phyloP scores from a whole-genome alignment of 768 basidiomycete genomes.

The Naematelia encephala region DNA sequence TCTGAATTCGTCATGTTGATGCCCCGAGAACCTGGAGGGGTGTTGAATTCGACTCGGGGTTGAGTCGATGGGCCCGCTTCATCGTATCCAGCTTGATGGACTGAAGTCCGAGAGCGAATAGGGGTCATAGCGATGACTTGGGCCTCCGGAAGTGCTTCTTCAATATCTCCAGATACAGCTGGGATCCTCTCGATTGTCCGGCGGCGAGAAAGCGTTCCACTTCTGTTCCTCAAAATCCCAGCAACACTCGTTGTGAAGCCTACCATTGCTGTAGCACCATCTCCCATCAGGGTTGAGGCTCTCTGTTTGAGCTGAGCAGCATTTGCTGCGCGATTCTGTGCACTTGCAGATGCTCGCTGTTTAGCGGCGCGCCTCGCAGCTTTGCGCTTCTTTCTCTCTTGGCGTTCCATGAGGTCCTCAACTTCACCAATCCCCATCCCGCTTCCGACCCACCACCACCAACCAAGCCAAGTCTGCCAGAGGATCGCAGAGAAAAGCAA shows the following conservation, averaged over 20 bases:
- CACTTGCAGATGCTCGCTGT: constrained; percentile 8
- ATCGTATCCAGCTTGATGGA: not conserved
- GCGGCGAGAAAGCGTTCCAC: constrained; percentile 19
- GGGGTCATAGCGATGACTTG: not conserved
- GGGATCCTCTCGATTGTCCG: constrained; percentile 8
- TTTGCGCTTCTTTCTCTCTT: constrained; percentile 42
- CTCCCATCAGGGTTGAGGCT: constrained; percentile 16
- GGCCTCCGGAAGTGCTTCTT: not conserved
- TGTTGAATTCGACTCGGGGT: constrained; percentile 6
- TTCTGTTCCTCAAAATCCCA: constrained; percentile 30
- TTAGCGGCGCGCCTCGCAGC: constrained; percentile 31
- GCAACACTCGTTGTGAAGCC: constrained; percentile 35
- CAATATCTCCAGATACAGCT: not conserved
- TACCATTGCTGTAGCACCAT: constrained; percentile 18
- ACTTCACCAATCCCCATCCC: constrained; percentile 72
- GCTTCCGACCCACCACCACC: constrained; percentile 98
- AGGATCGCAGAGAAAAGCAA: constrained; percentile 86
- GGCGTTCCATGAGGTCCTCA: constrained; percentile 53
- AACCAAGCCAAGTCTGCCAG: constrained; percentile 93
- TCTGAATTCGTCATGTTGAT: constrained; percentile 30
- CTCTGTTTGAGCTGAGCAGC: not conserved
- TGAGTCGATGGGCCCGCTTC: not conserved
- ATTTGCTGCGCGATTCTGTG: not conserved
- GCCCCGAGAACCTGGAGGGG: constrained; percentile 3
- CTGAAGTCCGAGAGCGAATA: not conserved